A percentile compares a stretch with the other conserved stretches of the same genome.
Evolutionary conservation across 2,329 filamentous ascomycete species (phyloP).

Genomic region (Stenocarpella maydis): DNA sequence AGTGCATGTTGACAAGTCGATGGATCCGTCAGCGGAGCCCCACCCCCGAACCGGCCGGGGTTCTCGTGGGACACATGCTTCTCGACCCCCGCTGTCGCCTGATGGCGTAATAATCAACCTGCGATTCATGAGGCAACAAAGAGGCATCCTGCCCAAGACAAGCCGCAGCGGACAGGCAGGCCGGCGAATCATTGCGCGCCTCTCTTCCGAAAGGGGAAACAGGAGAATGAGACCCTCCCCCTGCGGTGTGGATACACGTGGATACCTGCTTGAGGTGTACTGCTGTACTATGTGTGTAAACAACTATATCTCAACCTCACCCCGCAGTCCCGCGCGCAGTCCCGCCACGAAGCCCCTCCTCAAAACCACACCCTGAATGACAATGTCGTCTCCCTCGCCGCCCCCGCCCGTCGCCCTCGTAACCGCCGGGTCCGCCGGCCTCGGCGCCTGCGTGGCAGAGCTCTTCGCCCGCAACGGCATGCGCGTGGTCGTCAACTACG

Average conservation of each 20-base stretch:
- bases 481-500: slow-evolving; percentile 79
- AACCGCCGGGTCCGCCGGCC: slow-evolving; percentile 67
- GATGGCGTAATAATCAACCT: too few relatives aligned
- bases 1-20: too few relatives aligned
- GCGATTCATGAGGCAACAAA: slow-evolving; percentile 15
- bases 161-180: too few relatives aligned
- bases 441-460: slow-evolving; percentile 73
- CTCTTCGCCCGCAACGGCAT: slow-evolving; percentile 74
- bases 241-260: slow-evolving; percentile 18
- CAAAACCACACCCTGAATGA: background rate
- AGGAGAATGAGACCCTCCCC: background rate
- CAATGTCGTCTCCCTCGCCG: slow-evolving; percentile 42
- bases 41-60: background rate
- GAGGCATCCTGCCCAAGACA: too few relatives aligned
- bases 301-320: background rate
- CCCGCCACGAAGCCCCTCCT: background rate
- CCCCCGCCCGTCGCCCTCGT: slow-evolving; percentile 52
- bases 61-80: background rate
- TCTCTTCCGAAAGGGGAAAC: slow-evolving; percentile 22
- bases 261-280: too few relatives aligned
- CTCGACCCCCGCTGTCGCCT: slow-evolving; percentile 10
- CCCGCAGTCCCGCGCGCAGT: background rate
- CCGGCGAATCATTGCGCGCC: slow-evolving; percentile 24
- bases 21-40: slow-evolving; percentile 9
- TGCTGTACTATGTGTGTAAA: too few relatives aligned